phyloP scores from a whole-genome alignment of 805 yeast genomes.

The Saturnispora sanitii region DNA sequence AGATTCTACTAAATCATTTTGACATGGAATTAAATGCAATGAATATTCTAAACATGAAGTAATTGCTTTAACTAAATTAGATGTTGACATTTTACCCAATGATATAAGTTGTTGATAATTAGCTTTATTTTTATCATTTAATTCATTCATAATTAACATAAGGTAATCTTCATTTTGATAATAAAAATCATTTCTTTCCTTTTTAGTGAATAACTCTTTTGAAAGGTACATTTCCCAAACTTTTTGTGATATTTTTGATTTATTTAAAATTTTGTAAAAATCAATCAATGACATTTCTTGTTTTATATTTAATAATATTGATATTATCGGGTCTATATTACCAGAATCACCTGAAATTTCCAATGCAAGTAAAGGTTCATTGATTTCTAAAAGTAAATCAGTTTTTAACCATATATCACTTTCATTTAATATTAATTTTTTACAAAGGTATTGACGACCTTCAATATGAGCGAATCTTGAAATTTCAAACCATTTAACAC shows the following conservation, averaged over 20 bases:
- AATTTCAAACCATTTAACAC: slow-evolving; percentile 47
- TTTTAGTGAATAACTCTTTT: slow-evolving; percentile 8
- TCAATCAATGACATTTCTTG: slow-evolving; percentile 51
- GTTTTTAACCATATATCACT: slow-evolving; percentile 53
- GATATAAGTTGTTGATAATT: slow-evolving; percentile 23
- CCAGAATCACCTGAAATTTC: slow-evolving; percentile 53
- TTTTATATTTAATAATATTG: slow-evolving; percentile 46
- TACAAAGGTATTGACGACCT: slow-evolving; percentile 65
- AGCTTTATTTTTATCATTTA: slow-evolving; percentile 21
- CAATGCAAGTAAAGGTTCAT: slow-evolving; percentile 52
- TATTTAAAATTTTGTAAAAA: slow-evolving; percentile 56
- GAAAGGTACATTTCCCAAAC: slow-evolving; percentile 2
- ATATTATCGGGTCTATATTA: slow-evolving; percentile 49
- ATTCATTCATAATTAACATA: slow-evolving; percentile 25
- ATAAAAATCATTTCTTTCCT: slow-evolving; percentile 42
- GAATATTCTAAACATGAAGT: slow-evolving; percentile 7
- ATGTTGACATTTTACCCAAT: slow-evolving; percentile 28
- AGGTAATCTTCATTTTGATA: slow-evolving; percentile 53
- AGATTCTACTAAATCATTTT: slow-evolving; percentile 28
- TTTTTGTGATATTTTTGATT: slow-evolving; percentile 9
- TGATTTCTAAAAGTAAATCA: slow-evolving; percentile 56
- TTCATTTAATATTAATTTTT: slow-evolving; percentile 59
- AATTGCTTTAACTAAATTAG: slow-evolving; percentile 34
- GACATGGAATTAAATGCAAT: slow-evolving; percentile 31
- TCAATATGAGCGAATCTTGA: slow-evolving; percentile 66